Base-by-base conservation (phyloP, 2,329 filamentous ascomycete genomes). In the Helotiales sp. region DNA sequence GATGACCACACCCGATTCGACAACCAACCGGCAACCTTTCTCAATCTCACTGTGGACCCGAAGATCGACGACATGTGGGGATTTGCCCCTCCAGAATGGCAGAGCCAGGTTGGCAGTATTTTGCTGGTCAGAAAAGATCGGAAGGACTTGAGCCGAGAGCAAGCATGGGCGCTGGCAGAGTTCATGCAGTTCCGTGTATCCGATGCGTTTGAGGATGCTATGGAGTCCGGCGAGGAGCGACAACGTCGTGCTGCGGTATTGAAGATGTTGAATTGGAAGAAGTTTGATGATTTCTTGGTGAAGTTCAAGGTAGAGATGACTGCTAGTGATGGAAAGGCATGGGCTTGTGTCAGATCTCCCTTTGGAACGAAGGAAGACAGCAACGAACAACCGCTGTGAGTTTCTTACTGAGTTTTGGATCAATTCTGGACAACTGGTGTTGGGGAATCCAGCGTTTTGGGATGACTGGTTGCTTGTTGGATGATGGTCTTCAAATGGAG, bases 171-270 rank as follows among this genome's bases (percentile, higher is more conserved):
- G 17, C 17, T 62, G 4, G 45, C 47, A 52, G 60, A 62, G 20
- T 62, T 52, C 30, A 62, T 62, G 60, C 60, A 62, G 10, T 37
- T 37, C 30, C 34, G n/a, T 24, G 45, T 62, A 26, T 62, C 60
- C 10, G 60, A 62, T 52, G 45, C 45, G 2, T 52, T 52, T 24
- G 60, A 62, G 15, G 45, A 52, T 3, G 58, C 58, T 1, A 61
- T 61, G 58, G 40, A 61, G 30, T 50, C 60, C 4, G 45, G 30
- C 5, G 60, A 62, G 20, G 60, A 62, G n/a, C 20, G 24, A 6
- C 28, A 50, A 26, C 28, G 45, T 15, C 28, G 60, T 40, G 47
- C 60, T 62, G 45, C 45, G 24, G 60, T 62, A 10, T 40, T 62
- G 47, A 62, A 43, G 20, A 54, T 43, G 45, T 28, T 54, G 47